Evolutionary conservation across 2,329 filamentous ascomycete genomes (phyloP), one percentile per base, ranked within the genome.

Genomic region (Dactylellina haptotyla): DNA sequence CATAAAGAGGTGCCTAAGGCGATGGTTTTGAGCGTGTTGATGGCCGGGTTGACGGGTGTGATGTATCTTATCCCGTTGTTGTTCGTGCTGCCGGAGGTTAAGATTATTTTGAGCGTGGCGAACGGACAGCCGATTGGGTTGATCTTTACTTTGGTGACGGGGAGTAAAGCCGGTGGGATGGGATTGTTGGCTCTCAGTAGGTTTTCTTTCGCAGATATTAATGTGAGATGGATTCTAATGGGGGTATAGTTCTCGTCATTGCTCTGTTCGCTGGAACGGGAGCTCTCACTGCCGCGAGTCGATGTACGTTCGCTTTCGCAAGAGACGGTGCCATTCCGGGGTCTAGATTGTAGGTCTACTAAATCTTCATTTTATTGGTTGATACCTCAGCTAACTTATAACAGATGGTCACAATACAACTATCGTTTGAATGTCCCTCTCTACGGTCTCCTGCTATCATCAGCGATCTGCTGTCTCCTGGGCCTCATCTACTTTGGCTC

Each of bases 401-500:
- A 43, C 37, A 78, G 76, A 9, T 92, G 89, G 89, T 84, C 84
- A 56, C 83, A 83, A 48, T 89, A 93, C 45, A 87, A 90, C 80
- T 84, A 83, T 72, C 83, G 82, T 1, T 84, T 91, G 56, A 87
- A 89, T 66, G 87, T 93, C 62, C 91, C 91, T 0, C 82, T 94
- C 1, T 87, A 84, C 83, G 89, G 88, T 0, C 84, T 93, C 4
- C 82, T 88, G 2, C 83, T 93, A 1, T 91, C 89, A 0, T 88
- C 89, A 0, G 78, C 84, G 0, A 86, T 93, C 45, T 88, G 90
- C 79, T 90, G 87, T 76, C 81, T 93, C 9, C 84, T 93, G 0
- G 90, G 90, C 0, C 84, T 91, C 76, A 92, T 93, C 80, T 93
- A 91, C 82, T 92, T 93, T 75, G 91, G 91, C 28, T 77, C 74